Conservation (phyloP, 331 rosid species). For the Spiraea crenata region DNA sequence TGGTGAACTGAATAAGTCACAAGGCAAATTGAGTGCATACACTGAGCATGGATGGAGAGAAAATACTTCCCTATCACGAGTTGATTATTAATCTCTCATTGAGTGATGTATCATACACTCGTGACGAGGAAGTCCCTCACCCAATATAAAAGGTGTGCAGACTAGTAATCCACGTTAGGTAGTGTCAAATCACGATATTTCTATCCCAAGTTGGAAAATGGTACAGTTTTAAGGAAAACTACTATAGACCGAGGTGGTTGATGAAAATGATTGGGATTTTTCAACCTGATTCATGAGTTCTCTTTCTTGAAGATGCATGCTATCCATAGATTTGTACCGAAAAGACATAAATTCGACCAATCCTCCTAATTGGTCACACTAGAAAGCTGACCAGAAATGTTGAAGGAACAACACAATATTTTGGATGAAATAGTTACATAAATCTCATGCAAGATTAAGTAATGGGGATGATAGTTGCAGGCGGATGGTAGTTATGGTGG, state of each 20-base stretch:
- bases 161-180: conserved; percentile 32
- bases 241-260: neutral
- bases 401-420: neutral
- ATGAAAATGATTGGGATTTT: conserved; percentile 1
- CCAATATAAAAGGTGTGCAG: neutral
- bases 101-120: too few species aligned
- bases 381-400: neutral
- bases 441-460: too few species aligned
- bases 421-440: too few species aligned
- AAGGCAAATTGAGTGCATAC: too few species aligned
- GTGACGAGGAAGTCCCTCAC: too few species aligned
- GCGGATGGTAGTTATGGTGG: neutral
- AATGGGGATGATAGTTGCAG: too few species aligned
- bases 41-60: too few species aligned
- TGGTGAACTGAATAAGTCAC: too few species aligned
- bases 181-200: conserved; percentile 29
- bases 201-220: conserved; percentile 23
- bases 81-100: too few species aligned
- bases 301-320: neutral
- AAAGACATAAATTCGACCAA: neutral
- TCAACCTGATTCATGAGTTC: too few species aligned
- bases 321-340: neutral
- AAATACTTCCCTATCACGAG: too few species aligned
- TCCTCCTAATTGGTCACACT: neutral
- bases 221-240: neutral